phyloP scores from a whole-genome alignment of 495 filamentous ascomycete genomes.

The Daldinia vernicosa region DNA sequence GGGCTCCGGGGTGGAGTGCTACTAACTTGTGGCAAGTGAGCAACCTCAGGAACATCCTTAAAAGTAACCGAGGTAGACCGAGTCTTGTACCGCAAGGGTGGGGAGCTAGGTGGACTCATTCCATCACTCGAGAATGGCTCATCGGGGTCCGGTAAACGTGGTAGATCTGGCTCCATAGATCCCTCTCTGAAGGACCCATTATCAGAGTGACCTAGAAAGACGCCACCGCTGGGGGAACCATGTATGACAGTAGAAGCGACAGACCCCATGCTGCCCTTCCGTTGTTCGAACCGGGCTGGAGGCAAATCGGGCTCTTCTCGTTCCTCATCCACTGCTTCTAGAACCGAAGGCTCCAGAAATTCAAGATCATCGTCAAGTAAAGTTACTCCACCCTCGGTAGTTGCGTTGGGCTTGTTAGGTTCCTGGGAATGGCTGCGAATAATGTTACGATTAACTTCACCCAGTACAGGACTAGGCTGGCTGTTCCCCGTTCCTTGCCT shows the following conservation, averaged over 20 bases:
- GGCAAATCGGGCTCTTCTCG: slow-evolving; percentile 47
- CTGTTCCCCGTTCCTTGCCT: not conserved
- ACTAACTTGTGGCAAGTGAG: slow-evolving; percentile 44
- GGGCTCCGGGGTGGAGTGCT: slow-evolving; percentile 39
- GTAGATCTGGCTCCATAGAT: slow-evolving; percentile 50
- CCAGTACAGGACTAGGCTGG: slow-evolving; percentile 17
- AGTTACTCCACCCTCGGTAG: slow-evolving; percentile 5
- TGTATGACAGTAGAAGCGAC: slow-evolving; percentile 53
- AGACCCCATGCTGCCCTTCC: slow-evolving; percentile 50
- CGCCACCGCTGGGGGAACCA: slow-evolving; percentile 39
- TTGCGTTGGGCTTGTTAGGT: slow-evolving; percentile 14
- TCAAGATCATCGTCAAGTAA: slow-evolving; percentile 58
- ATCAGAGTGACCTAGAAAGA: slow-evolving; percentile 35
- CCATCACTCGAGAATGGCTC: slow-evolving; percentile 50
- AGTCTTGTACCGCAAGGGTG: slow-evolving; percentile 50
- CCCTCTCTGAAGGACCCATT: slow-evolving; percentile 37
- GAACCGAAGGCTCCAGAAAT: slow-evolving; percentile 53
- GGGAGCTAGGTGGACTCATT: slow-evolving; percentile 55
- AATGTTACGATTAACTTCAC: slow-evolving; percentile 42
- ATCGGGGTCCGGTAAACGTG: slow-evolving; percentile 44
- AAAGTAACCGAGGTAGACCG: slow-evolving; percentile 57
- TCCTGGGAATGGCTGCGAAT: slow-evolving; percentile 34
- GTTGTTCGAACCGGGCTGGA: slow-evolving; percentile 35
- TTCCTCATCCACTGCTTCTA: slow-evolving; percentile 45
- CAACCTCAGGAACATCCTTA: slow-evolving; percentile 52